These are phyloP conservation scores for Rhodotorula toruloides DNA, from an alignment of 768 basidiomycete species.

Conservation along the genomic window DNA sequence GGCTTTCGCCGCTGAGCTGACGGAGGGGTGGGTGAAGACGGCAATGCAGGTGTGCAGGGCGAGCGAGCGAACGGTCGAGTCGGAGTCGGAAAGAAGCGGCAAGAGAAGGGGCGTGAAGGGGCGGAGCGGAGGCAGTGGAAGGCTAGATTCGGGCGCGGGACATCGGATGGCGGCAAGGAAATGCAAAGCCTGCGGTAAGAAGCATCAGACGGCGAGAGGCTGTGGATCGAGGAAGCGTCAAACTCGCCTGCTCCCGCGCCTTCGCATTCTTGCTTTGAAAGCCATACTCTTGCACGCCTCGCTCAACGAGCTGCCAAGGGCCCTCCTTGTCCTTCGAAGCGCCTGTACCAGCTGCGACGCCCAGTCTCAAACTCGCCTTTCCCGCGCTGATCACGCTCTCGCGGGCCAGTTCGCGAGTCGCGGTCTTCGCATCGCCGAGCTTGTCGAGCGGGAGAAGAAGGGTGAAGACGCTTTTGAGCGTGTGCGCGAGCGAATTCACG, in stretches of 20 bases:
- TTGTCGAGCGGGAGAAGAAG: constrained; percentile 75
- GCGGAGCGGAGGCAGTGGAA: constrained; percentile 56
- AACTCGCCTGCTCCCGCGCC: constrained; percentile 74
- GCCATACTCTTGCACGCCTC: constrained; percentile 64
- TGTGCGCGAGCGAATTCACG: constrained; percentile 48
- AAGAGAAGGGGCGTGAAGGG: constrained; percentile 75
- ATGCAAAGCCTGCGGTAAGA: constrained; percentile 26
- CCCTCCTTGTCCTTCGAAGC: constrained; percentile 4
- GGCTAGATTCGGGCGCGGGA: not conserved
- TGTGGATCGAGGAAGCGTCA: constrained; percentile 3
- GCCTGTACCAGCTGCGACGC: constrained; percentile 34
- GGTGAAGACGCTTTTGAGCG: constrained; percentile 61
- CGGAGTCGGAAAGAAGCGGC: constrained; percentile 80
- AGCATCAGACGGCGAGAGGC: no score
- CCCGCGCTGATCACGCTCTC: constrained; percentile 71
- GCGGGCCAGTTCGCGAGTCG: constrained; percentile 65
- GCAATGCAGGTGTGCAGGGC: constrained; percentile 73
- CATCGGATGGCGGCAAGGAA: constrained; percentile 23
- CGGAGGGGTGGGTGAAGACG: constrained; percentile 63
- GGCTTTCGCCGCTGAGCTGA: constrained; percentile 77
- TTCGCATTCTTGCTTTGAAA: constrained; percentile 77
- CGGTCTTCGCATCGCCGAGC: constrained; percentile 70
- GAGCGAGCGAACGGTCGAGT: constrained; percentile 80
- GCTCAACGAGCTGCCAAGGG: constrained; percentile 58
- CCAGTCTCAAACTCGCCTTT: constrained; percentile 62